Percentiles rank a stretch among this genome's conserved stretches.
phyloP scores from a whole-genome alignment of 345 rosid species.

The Aquilaria yunnanensis region DNA sequence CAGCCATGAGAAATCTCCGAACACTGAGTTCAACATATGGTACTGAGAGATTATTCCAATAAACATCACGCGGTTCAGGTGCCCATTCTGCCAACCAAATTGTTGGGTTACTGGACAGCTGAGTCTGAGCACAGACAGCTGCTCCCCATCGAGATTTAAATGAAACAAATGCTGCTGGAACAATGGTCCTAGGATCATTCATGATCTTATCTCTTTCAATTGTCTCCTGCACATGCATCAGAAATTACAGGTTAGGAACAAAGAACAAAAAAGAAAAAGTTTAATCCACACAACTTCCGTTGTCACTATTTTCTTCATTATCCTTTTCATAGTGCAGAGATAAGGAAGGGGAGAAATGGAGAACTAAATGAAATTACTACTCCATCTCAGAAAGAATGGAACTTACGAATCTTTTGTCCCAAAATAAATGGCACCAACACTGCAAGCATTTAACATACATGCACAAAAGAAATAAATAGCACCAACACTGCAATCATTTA shows the following conservation, averaged over 20 bases:
- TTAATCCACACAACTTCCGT: too few species aligned
- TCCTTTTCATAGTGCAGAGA: too few species aligned
- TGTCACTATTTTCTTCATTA: too few species aligned
- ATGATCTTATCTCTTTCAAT: conserved; percentile 60
- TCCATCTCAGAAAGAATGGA: too few species aligned
- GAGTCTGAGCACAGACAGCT: conserved; percentile 96
- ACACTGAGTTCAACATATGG: conserved; percentile 74
- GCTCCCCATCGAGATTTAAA: conserved; percentile 92
- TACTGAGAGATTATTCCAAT: conserved; percentile 84
- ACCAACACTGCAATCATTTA: too few species aligned
- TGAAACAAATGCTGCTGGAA: conserved; percentile 94
- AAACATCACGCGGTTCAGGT: conserved; percentile 91
- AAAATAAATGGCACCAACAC: too few species aligned
- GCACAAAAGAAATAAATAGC: not conserved
- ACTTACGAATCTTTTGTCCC: too few species aligned
- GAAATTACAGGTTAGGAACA: too few species aligned
- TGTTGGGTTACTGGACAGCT: conserved; percentile 78
- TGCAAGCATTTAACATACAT: not conserved
- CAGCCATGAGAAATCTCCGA: conserved; percentile 61
- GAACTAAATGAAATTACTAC: too few species aligned
- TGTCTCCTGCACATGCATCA: conserved; percentile 39
- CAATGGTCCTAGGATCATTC: conserved; percentile 55
- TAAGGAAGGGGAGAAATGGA: too few species aligned
- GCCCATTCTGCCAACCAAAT: conserved; percentile 92
- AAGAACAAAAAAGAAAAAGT: too few species aligned